Evolutionary conservation across 2,329 filamentous ascomycete species (phyloP), one percentile per base, ranked within the genome.

Genomic region (Colletotrichum sp.): DNA sequence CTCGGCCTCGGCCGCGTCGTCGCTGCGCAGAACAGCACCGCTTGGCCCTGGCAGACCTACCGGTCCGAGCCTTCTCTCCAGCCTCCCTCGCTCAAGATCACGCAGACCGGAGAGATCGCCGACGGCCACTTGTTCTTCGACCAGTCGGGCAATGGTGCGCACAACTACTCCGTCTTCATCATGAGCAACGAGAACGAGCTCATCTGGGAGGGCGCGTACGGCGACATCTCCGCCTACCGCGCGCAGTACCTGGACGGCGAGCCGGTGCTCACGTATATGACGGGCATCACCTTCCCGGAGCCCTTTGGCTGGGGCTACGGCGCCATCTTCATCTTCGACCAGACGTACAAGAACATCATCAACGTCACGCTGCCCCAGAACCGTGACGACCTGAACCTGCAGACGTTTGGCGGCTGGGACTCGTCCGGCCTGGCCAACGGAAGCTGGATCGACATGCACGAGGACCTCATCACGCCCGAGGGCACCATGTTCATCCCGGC

Each of bases 401-500:
- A 73, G 38, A 73, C 65, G 21, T 62, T 73, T 7, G 18, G 56
- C 5, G 65, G 71, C 7, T 73, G 71, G 71, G 71, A 73, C 32
- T 38, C 64, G 16, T 69, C 71, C 7, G 65, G 71, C 18, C 8
- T 73, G n/a, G 24, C 18, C 13, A 21, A 21, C 8, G 71, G 65
- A 8, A 73, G 71, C 38, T 73, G 71, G 71, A 76, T 83, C 55
- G 81, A 81, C 18, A 78, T 83, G 13, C 86, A 87, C 75, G 85
- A 87, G 71, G 84, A 87, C 67, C 81, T 81, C 32, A 82, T 88
- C 69, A 87, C 85, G 10, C 71, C 81, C 1, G 78, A 85, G 62
- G 84, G 81, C 10, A 87, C 86, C 4, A 86, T 85, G 8, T 79
- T 87, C 38, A 82, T 87, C 76, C 78, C 82, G 55, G 82, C 86